phyloP scores from a whole-genome alignment of 768 basidiomycete species.

The Trametes meyenii region DNA sequence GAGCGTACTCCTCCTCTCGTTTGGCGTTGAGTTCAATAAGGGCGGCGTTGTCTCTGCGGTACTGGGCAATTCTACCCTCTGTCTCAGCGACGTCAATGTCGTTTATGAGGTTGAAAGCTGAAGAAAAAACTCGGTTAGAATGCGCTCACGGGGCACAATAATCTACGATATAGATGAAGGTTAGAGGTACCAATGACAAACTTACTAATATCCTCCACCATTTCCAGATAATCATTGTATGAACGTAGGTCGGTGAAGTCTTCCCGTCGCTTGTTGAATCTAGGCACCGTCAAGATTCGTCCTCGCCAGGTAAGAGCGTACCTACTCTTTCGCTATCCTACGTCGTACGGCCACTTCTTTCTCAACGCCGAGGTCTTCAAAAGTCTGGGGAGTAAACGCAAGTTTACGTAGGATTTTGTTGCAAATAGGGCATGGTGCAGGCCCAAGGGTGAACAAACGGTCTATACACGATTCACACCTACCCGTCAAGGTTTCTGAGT shows the following conservation, averaged over 20 bases:
- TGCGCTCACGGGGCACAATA: background rate
- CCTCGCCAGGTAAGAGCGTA: background rate
- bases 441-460: slow-evolving; percentile 91
- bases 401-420: slow-evolving; percentile 84
- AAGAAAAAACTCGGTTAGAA: background rate
- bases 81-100: slow-evolving; percentile 80
- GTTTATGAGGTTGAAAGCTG: slow-evolving; percentile 95
- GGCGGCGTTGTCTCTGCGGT: slow-evolving; percentile 79
- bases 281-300: slow-evolving; percentile 35
- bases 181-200: background rate
- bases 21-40: slow-evolving; percentile 84
- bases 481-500: background rate
- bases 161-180: slow-evolving; percentile 9
- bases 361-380: slow-evolving; percentile 90
- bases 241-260: slow-evolving; percentile 80
- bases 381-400: slow-evolving; percentile 94
- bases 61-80: slow-evolving; percentile 79
- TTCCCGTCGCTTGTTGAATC: slow-evolving; percentile 92
- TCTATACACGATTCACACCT: slow-evolving; percentile 99
- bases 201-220: slow-evolving; percentile 90
- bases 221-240: slow-evolving; percentile 96
- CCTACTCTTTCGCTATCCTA: slow-evolving; percentile 87
- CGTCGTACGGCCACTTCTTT: slow-evolving; percentile 91
- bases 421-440: slow-evolving; percentile 95
- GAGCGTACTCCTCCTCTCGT: slow-evolving; percentile 76